Evolutionary conservation across 768 basidiomycete species (phyloP).

Genomic region (Termitomyces sp.): DNA sequence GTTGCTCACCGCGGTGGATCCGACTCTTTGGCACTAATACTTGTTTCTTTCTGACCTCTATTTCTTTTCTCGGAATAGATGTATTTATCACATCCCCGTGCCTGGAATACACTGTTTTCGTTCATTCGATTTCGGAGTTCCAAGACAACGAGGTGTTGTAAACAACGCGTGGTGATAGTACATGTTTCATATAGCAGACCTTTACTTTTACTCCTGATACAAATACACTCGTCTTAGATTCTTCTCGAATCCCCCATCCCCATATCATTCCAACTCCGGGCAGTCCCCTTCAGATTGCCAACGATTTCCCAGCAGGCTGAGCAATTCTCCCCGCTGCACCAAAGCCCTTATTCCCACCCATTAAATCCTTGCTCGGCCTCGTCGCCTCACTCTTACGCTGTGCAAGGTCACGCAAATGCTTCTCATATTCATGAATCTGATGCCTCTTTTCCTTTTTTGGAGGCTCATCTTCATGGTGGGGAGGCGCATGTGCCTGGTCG

Average conservation of each 20-base stretch:
- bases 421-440: constrained; percentile 30
- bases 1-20: constrained; percentile 49
- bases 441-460: constrained; percentile 47
- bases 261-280: not conserved
- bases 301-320: constrained; percentile 47
- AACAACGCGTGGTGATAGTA: not conserved
- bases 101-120: not conserved
- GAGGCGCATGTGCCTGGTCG: constrained; percentile 21
- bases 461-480: constrained; percentile 35
- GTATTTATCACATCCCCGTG: not conserved
- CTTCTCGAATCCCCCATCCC: not conserved
- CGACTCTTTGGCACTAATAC: constrained; percentile 75
- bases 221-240: constrained; percentile 5
- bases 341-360: constrained; percentile 26
- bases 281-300: constrained; percentile 22
- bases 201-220: not conserved
- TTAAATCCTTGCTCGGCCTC: constrained; percentile 39
- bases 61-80: not conserved
- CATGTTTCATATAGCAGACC: not conserved
- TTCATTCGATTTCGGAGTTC: not conserved
- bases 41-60: constrained; percentile 11
- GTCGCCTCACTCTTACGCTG: constrained; percentile 42
- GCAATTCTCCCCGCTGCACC: constrained; percentile 46
- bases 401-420: constrained; percentile 39
- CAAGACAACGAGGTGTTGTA: not conserved